Evolutionary conservation across 2,329 filamentous ascomycete species (phyloP).

Genomic region (Arthrobotrys sphaeroides): DNA sequence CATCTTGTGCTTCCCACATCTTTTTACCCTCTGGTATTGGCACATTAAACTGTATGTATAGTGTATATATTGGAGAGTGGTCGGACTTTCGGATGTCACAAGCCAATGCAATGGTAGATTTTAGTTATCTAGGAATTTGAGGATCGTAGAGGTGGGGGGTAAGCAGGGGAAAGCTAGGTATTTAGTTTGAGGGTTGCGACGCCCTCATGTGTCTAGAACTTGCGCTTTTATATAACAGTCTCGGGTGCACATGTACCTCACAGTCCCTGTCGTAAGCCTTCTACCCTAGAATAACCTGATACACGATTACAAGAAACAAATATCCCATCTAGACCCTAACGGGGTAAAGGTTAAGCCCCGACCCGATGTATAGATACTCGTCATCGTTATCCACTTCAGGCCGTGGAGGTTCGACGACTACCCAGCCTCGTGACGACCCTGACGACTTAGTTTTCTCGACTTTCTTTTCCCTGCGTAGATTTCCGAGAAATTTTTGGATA

Average conservation of each 20-base stretch:
- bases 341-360: background rate
- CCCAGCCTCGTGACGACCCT: background rate
- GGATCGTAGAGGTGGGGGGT: too few species aligned
- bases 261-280: too few species aligned
- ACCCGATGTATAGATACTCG: constrained; percentile 11
- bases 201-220: too few species aligned
- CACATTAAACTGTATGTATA: constrained; percentile 9
- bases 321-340: background rate
- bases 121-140: too few species aligned
- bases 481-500: background rate
- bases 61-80: too few species aligned
- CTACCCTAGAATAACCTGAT: background rate
- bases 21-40: constrained; percentile 16
- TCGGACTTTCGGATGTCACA: too few species aligned
- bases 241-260: too few species aligned
- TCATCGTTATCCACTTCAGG: background rate
- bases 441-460: background rate
- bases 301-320: background rate
- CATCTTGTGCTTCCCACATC: constrained; percentile 13
- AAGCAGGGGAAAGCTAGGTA: too few species aligned
- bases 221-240: too few species aligned
- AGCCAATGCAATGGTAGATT: too few species aligned
- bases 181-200: too few species aligned
- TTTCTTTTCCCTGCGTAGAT: background rate
- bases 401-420: background rate